A percentile compares a stretch with the other conserved stretches of the same genome.
Evolutionary conservation across 441 rosid genomes (phyloP).

Genomic region (Croton setiger): DNA sequence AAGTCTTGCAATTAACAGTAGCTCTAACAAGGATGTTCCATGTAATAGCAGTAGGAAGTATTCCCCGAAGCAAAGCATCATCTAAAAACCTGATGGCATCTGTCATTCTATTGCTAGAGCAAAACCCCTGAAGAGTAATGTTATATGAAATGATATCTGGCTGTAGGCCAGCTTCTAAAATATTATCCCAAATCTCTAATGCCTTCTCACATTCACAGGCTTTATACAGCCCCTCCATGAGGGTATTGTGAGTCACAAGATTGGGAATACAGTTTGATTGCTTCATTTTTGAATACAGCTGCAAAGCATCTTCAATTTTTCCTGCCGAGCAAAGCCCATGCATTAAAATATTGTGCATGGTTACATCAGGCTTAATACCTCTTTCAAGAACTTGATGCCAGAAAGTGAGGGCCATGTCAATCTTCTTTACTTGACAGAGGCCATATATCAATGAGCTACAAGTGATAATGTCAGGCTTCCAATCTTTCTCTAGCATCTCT

Average conservation of each 20-base stretch:
- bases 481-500: conserved; percentile 70
- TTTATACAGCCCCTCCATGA: conserved; percentile 80
- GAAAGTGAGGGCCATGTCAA: conserved; percentile 58
- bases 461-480: conserved; percentile 68
- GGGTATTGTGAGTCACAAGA: conserved; percentile 78
- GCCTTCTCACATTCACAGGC: conserved; percentile 55
- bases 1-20: conserved; percentile 32
- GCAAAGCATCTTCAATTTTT: conserved; percentile 60
- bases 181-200: conserved; percentile 58
- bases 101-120: conserved; percentile 53
- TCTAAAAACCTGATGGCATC: conserved; percentile 58
- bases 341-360: conserved; percentile 73
- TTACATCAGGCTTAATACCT: conserved; percentile 66
- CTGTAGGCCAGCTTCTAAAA: conserved; percentile 45
- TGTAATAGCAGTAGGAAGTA: conserved; percentile 56
- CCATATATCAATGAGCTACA: conserved; percentile 76
- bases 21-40: conserved; percentile 87
- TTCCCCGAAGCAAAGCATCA: conserved; percentile 60
- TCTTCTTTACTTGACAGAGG: conserved; percentile 63
- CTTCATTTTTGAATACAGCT: conserved; percentile 54
- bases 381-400: conserved; percentile 55
- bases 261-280: conserved; percentile 51
- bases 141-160: conserved; percentile 87
- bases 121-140: conserved; percentile 65
- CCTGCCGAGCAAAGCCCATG: conserved; percentile 81